Evolutionary conservation across 768 basidiomycete species (phyloP), one percentile per base, ranked within the genome.

Genomic region (Calvatia gigantea): DNA sequence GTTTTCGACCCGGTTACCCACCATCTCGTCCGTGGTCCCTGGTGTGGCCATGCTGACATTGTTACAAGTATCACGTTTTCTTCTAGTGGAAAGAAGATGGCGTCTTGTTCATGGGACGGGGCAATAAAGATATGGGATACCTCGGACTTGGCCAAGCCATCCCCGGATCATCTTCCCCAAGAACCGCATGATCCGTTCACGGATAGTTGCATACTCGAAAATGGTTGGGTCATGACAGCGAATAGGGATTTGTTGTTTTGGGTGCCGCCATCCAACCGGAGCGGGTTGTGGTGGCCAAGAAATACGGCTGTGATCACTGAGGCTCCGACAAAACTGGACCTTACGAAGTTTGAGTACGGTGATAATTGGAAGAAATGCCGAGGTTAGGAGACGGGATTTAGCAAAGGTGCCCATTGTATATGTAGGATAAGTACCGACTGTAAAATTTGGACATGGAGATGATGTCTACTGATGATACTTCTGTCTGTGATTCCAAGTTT

Each of bases 81-180:
- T 11, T 70, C 61, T 33, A 65, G 72, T 62, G 75, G 71, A 27
- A 61, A 59, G 48, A 59, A 55, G 27, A 43, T 75, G 35, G 61
- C 69, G 39, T 73, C 74, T 38, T 68, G 68, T 57, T 74, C 72
- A 29, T 65, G 64, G 17, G 74, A 75, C 58, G 57, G 53, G 12
- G 69, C 71, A 1, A 59, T 75, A 33, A 65, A 69, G 19, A 60
- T 72, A 33, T 74, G 73, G 73, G 62, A 67, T 58, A 63, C 52
- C 46, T 51, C 32, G 27, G 19, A 39, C 8, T 25, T 42, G 14
- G 4, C 32, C 23, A 8, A 6, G 14, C 21, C 2, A 1, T 23
- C 8, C 17, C 31, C 3, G 4, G 12, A 17, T 28, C 23, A 29
- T 6, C 23, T 9, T 29, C 44, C 25, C 21, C 47, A 9, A 35